These are phyloP conservation scores for Austropuccinia psidii DNA, from an alignment of 1,284 basidiomycete genomes.

Conservation along the genomic window DNA sequence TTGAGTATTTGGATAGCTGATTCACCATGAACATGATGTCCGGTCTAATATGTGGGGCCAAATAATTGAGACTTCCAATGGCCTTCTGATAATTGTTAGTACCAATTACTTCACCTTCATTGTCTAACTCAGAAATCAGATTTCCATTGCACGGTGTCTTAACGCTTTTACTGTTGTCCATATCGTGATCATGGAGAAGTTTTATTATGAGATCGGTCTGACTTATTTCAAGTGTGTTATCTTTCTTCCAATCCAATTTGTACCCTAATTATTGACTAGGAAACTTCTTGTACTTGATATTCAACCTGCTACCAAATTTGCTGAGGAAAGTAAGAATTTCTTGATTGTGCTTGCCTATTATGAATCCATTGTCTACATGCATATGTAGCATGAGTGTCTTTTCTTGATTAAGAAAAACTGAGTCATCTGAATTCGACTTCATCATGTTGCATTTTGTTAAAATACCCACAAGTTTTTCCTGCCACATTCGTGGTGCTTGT, in stretches of 20 bases:
- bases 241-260: background rate
- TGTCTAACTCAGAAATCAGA: background rate
- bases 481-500: background rate
- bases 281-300: background rate
- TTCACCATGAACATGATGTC: background rate
- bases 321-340: background rate
- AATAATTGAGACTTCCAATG: background rate
- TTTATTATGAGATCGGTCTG: background rate
- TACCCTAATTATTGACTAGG: background rate
- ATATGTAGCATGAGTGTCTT: background rate
- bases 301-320: background rate
- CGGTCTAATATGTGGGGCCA: background rate
- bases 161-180: background rate
- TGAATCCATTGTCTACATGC: constrained; percentile 1
- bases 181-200: background rate
- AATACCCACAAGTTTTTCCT: background rate
- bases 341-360: background rate
- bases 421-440: background rate
- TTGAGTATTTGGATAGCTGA: background rate
- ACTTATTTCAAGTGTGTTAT: background rate
- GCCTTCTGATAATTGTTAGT: background rate
- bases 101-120: background rate
- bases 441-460: background rate
- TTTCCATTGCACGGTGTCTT: background rate
- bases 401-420: background rate